Percentiles rank a stretch among this genome's conserved stretches.
Evolutionary conservation across 208 protist genomes (phyloP).

Genomic region (Leishmania major): DNA sequence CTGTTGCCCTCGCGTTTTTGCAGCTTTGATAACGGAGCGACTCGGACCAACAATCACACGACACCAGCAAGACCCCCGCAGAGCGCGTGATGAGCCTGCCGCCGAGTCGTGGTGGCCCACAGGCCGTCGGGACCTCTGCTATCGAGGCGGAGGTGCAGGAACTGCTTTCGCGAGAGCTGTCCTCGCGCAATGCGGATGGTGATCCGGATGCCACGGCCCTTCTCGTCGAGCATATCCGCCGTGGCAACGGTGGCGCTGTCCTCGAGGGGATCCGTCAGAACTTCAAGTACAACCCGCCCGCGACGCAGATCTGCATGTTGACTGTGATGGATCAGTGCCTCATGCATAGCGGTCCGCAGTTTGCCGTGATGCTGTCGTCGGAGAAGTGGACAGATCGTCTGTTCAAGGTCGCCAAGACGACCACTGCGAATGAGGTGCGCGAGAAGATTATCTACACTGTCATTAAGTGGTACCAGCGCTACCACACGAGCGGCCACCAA

Average conservation of each 20-base stretch:
- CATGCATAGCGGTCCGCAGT: conserved; percentile 70
- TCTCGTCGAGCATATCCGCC: conserved; percentile 73
- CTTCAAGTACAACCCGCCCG: conserved; percentile 71
- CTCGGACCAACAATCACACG: neutral
- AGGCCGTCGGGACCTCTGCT: neutral
- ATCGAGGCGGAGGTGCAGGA: conserved; percentile 25
- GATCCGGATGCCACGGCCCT: conserved; percentile 52
- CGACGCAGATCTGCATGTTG: conserved; percentile 67
- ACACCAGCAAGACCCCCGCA: neutral
- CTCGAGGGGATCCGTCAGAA: conserved; percentile 75
- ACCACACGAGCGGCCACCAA: conserved; percentile 77
- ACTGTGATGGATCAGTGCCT: conserved; percentile 80
- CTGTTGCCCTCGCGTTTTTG: neutral
- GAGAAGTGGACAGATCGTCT: conserved; percentile 91
- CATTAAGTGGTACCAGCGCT: conserved; percentile 80
- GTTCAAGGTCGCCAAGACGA: conserved; percentile 85
- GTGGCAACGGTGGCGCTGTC: conserved; percentile 59
- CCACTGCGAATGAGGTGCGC: conserved; percentile 40
- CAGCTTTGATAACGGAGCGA: neutral
- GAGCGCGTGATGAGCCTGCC: conserved; percentile 1
- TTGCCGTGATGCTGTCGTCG: conserved; percentile 75
- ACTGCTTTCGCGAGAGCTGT: conserved; percentile 37
- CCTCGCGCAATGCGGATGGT: conserved; percentile 44
- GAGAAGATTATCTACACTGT: conserved; percentile 74
- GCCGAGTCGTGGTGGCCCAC: neutral